A percentile compares a stretch with the other conserved stretches of the same genome.
Evolutionary conservation across 1,284 basidiomycete species (phyloP).

Genomic region (Anthracocystis setariae): DNA sequence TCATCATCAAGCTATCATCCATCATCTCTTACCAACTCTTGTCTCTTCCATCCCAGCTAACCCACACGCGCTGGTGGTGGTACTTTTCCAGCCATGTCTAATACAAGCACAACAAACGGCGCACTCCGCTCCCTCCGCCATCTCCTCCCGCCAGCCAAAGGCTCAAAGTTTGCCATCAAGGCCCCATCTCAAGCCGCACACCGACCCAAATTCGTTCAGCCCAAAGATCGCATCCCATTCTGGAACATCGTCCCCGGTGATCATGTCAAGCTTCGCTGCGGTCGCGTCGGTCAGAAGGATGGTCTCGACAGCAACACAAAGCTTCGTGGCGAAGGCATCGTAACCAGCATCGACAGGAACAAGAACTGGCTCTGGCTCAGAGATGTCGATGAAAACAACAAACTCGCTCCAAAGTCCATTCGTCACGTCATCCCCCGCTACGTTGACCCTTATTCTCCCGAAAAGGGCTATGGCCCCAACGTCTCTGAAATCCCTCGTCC

Average conservation of each 20-base stretch:
- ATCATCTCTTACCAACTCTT: too few relatives aligned
- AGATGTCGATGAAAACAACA: conserved; percentile 59
- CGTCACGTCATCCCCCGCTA: conserved; percentile 59
- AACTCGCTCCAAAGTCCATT: conserved; percentile 57
- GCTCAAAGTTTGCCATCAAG: conserved; percentile 61
- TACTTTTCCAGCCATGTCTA: conserved; percentile 21
- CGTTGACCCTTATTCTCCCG: conserved; percentile 52
- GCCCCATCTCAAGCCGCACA: conserved; percentile 64
- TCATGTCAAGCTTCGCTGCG: conserved; percentile 65
- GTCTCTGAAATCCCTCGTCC: conserved; percentile 57
- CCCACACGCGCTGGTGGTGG: too few relatives aligned
- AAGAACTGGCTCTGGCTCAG: conserved; percentile 63
- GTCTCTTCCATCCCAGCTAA: too few relatives aligned
- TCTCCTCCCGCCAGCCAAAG: conserved; percentile 59
- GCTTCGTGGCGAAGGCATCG: conserved; percentile 62
- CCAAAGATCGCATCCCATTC: conserved; percentile 68
- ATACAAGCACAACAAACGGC: conserved; percentile 29
- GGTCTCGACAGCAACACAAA: conserved; percentile 42
- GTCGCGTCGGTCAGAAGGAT: conserved; percentile 54
- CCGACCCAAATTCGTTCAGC: conserved; percentile 64
- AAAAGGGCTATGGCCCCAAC: conserved; percentile 62
- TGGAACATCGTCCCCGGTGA: conserved; percentile 69
- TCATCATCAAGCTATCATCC: too few relatives aligned
- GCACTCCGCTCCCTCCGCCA: conserved; percentile 67
- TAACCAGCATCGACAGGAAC: conserved; percentile 57